These are phyloP conservation scores for Malus hybrid DNA, from an alignment of 331 rosid species.

Conservation along the genomic window DNA sequence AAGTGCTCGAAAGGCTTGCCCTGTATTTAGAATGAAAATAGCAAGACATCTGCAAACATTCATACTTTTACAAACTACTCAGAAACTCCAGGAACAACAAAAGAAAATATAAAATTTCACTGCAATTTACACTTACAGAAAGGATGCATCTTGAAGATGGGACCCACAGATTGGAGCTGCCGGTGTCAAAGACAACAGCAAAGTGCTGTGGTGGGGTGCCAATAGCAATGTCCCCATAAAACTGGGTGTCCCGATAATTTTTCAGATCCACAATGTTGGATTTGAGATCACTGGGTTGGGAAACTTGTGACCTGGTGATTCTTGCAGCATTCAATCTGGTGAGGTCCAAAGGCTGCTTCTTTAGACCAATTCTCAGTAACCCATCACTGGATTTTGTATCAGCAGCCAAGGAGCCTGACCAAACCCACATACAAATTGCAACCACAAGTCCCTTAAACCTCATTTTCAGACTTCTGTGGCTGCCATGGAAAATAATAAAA, in stretches of 20 bases:
- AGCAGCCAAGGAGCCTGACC: conserved; percentile 24
- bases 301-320: conserved; percentile 20
- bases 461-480: conserved; percentile 20
- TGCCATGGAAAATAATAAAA: neutral
- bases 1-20: conserved; percentile 48
- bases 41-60: conserved; percentile 64
- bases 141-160: conserved; percentile 68
- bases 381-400: conserved; percentile 35
- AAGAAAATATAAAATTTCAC: neutral
- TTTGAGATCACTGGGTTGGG: neutral
- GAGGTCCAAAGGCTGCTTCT: conserved; percentile 38
- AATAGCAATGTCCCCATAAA: conserved; percentile 64
- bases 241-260: conserved; percentile 61
- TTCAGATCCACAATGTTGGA: conserved; percentile 39
- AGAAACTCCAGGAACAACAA: neutral
- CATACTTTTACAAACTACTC: neutral
- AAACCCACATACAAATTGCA: conserved; percentile 33
- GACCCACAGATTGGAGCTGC: conserved; percentile 80
- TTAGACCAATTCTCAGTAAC: conserved; percentile 47
- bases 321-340: conserved; percentile 40
- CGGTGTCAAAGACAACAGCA: conserved; percentile 72
- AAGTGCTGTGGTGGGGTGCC: conserved; percentile 65
- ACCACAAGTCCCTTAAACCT: conserved; percentile 24
- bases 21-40: conserved; percentile 63
- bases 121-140: conserved; percentile 41